phyloP scores from a whole-genome alignment of 208 protist species.

The Trypanosoma platydactyli region DNA sequence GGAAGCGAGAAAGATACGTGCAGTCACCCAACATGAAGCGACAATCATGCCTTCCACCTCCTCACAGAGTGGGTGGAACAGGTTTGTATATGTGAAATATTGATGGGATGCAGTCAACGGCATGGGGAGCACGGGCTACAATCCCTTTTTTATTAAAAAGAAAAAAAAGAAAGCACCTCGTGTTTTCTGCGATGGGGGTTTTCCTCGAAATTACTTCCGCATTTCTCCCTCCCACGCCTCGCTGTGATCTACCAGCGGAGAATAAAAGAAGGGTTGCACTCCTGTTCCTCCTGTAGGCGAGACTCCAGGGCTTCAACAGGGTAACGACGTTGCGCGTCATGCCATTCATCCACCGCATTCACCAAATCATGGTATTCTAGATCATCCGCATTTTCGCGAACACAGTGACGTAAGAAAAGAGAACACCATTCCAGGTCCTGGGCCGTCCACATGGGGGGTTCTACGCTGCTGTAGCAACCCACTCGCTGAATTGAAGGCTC shows the following conservation, averaged over 20 bases:
- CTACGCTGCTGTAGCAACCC: background rate
- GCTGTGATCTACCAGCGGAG: slow-evolving; percentile 24
- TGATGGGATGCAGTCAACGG: too few species aligned
- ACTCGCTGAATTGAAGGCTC: too few species aligned
- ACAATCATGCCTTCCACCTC: too few species aligned
- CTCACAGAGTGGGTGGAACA: too few species aligned
- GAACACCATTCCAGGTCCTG: slow-evolving; percentile 12
- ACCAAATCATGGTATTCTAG: slow-evolving; percentile 18
- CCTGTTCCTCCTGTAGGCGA: slow-evolving; percentile 11
- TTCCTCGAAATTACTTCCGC: background rate
- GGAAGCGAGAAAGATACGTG: too few species aligned
- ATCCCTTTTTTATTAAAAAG: slow-evolving; percentile 11
- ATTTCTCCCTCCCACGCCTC: background rate
- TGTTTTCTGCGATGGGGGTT: slow-evolving; percentile 11
- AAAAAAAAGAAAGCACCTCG: background rate
- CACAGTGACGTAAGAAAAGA: slow-evolving; percentile 11
- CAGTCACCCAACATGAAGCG: too few species aligned
- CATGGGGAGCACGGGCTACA: too few species aligned
- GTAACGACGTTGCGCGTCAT: slow-evolving; percentile 8
- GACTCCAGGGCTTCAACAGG: slow-evolving; percentile 14
- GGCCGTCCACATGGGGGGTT: background rate
- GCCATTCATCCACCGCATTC: slow-evolving; percentile 8
- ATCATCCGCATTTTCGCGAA: slow-evolving; percentile 22
- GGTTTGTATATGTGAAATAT: too few species aligned
- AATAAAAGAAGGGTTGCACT: slow-evolving; percentile 11